Evolutionary conservation across 164 flowering plant genomes (phyloP), one percentile per base, ranked within the genome.

Genomic region (Saururus chinensis): DNA sequence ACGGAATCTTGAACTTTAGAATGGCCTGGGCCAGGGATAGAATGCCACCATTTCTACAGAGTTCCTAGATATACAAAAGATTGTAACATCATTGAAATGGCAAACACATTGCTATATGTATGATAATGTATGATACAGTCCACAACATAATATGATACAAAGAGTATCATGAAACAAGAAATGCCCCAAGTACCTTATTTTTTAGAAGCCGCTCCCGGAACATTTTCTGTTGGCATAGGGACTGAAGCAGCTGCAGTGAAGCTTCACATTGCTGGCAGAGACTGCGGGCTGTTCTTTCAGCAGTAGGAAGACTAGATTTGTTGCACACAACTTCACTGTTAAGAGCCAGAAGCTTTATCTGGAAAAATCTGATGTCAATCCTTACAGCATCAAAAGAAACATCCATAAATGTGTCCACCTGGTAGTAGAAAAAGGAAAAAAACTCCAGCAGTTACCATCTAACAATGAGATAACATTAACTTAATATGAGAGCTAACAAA

Each of bases 191-290:
- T 57, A 95, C 99, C 98, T 95, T 87, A 69, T 91, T 83, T 75
- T 63, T 82, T 17, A 91, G 79, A 19, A 95, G 76, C 59, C 87
- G 84, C 72, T 95, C 99, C 35, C 96, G 82, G 45, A 95, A 91
- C 62, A 68, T 40, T 68, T 86, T 89, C 60, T 87, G 93, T 51
- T 95, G 93, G 80, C 89, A 86, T 63, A 89, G 53, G 41, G 85
- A 83, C 66, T 78, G 87, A 61, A 95, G 81, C 80, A 87, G 83
- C 79, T 87, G 95, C 56, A 91, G 68, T 57, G 96, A 89, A 71
- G 89, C 92, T 68, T 89, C 99, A 60, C 90, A 87, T 65, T 95
- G 98, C 73, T 77, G 92, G 74, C 93, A 85, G 61, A 84, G 77
- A 64, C 65, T 76, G 59, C 66, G 78, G 57, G 79, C 72, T 54